Evolutionary conservation across 2,329 filamentous ascomycete genomes (phyloP), one percentile per base, ranked within the genome.

Genomic region (Torrubiella hemipterigena): DNA sequence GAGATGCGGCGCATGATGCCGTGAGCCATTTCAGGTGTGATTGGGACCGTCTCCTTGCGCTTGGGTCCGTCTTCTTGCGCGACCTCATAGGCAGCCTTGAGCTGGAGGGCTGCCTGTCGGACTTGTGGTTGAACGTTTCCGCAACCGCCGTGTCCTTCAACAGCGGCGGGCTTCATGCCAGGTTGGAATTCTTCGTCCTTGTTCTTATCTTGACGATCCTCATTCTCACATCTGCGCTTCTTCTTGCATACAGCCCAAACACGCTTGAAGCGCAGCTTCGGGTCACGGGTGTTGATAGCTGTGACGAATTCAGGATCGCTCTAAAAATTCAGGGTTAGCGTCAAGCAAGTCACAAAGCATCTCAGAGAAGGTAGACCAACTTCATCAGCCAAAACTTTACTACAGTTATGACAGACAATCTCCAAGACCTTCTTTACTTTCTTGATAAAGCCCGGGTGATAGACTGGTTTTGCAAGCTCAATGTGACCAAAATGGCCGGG

Each of bases 391-490:
- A 94, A 75, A 54, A 96, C 84, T 69, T 91, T 93, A 63, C 87
- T 89, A 70, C 93, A 98, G 60, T 93, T 95, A 65, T 94, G 87
- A 72, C 93, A 98, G 58, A 98, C 87, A 47, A 87, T 91, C 71
- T 98, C 93, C 58, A 98, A 69, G 48, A 99, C 76, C 69, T 96
- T 98, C 71, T 99, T 98, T 62, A 94, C 87, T 67, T 96, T 96
- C 58, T 84, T 93, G 64, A 99, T 81, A 61, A 95, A 99, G 50
- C 91, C 91, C 66, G 69, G 63, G 48, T 99, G 91, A 58, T 82
- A 99, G 47, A 98, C 91, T 34, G 93, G 91, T 53, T 85, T 87
- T 25, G 91, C 87, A 45, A 99, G 72, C 62, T 98, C 93, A 48
- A 98, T 98, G 60, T 98, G 93, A 42, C 91, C 91, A 55, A 98